These are phyloP conservation scores for Dendryphion nanum DNA, from an alignment of 2,329 filamentous ascomycete species.

Conservation along the genomic window DNA sequence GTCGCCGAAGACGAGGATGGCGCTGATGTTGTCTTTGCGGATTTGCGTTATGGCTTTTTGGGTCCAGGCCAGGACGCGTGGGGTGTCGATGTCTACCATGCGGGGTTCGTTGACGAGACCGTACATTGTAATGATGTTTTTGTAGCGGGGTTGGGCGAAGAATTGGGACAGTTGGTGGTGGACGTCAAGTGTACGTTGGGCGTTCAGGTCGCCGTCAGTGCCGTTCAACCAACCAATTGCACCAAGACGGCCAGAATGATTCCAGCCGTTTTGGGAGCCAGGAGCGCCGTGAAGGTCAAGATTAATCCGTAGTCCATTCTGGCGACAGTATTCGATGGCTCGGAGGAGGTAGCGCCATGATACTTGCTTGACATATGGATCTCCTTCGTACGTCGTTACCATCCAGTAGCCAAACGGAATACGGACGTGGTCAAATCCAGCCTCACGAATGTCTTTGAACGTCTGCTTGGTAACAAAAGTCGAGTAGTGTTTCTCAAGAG, in stretches of 20 bases:
- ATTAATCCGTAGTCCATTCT: constrained; percentile 88
- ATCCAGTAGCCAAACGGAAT: constrained; percentile 97
- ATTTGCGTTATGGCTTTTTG: constrained; percentile 69
- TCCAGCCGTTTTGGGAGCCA: constrained; percentile 96
- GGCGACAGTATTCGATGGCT: constrained; percentile 88
- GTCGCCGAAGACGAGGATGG: constrained; percentile 83
- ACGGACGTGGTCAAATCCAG: constrained; percentile 93
- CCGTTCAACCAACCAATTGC: constrained; percentile 86
- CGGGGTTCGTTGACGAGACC: constrained; percentile 92
- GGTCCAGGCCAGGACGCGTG: constrained; percentile 77
- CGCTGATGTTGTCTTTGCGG: constrained; percentile 70
- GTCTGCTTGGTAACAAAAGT: constrained; percentile 82
- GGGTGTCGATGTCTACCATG: constrained; percentile 66
- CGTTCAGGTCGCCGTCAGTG: constrained; percentile 76
- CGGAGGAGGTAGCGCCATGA: constrained; percentile 93
- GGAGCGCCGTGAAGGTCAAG: constrained; percentile 90
- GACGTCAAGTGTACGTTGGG: constrained; percentile 77
- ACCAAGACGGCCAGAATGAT: constrained; percentile 85
- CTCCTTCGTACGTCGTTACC: constrained; percentile 76
- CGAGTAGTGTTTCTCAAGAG: constrained; percentile 88
- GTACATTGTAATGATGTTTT: constrained; percentile 88
- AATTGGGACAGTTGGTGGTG: constrained; percentile 86
- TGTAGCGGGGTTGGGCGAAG: constrained; percentile 90
- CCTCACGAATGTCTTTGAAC: constrained; percentile 79
- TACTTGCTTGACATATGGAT: constrained; percentile 83